Evolutionary conservation across 441 rosid genomes (phyloP), one percentile per base, ranked within the genome.

Genomic region (Pelargonium australe): DNA sequence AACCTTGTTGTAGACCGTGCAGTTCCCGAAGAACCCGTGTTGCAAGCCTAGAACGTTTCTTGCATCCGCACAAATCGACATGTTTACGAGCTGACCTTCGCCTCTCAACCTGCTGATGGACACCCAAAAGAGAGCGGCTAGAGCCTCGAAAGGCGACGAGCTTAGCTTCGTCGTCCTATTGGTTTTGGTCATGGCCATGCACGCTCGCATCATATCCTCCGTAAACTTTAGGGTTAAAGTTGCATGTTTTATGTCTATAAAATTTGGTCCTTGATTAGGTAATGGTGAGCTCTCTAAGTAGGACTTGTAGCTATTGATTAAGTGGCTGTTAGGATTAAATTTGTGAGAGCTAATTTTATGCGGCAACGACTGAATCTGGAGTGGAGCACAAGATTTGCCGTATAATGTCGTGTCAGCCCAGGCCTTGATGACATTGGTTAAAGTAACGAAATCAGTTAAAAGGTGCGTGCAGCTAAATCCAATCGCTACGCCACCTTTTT

Each of bases 401-500:
- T 75, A n/a, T 0, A 83, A 58, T 64, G 91, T 83, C 7, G 64
- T 72, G 72, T 86, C 88, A 0, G 91, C 87, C 97, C 95, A 91
- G 17, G 91, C 85, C 75, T 83, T 81, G 49, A 89, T 14, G 74
- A 89, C 79, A 80, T 73, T 80, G 19, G 83, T 78, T 14, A 85
- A 89, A 55, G 88, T 80, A 11, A 74, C 73, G 14, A 85, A 78
- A 70, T 91, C 97, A 0, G 89, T 85, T 10, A 87, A 72, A 58
- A 86, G 83, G 77, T 89, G 97, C 34, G 19, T 70, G 78, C 91
- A 89, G 75, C 97, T 89, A 77, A 89, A 51, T 37, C 93, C 93
- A 53, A 91, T 77, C 40, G 95, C 91, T 19, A 89, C 5, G 0
- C 97, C 97, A 49, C 95, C 93, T 19, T 69, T 75, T 45, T 87